phyloP scores from a whole-genome alignment of 352 stramenopile genomes.

The Pythium coloratum region DNA sequence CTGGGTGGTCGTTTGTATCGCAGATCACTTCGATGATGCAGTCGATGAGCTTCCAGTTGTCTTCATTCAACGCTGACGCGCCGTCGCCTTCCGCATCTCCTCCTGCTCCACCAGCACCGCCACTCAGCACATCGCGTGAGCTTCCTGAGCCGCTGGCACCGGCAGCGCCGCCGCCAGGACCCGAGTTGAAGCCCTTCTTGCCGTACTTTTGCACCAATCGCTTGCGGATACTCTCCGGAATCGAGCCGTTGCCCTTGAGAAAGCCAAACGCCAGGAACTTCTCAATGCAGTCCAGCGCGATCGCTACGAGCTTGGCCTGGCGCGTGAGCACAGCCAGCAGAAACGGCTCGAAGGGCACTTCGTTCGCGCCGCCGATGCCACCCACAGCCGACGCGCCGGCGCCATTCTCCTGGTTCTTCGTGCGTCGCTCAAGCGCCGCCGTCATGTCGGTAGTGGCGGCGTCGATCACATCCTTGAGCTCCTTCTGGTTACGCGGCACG shows the following conservation, averaged over 20 bases:
- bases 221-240: constrained; percentile 63
- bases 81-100: constrained; percentile 23
- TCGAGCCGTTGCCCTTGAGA: constrained; percentile 57
- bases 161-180: constrained; percentile 19
- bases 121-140: constrained; percentile 7
- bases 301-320: constrained; percentile 71
- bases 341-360: constrained; percentile 78
- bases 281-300: constrained; percentile 88
- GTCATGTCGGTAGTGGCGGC: constrained; percentile 48
- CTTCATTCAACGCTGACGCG: constrained; percentile 35
- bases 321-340: constrained; percentile 71
- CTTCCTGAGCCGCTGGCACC: constrained; percentile 8
- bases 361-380: constrained; percentile 31
- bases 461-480: constrained; percentile 73
- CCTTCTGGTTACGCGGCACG: constrained; percentile 67
- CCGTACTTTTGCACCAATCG: constrained; percentile 62
- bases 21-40: constrained; percentile 89
- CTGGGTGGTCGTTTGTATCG: constrained; percentile 88
- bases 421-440: constrained; percentile 34
- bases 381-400: constrained; percentile 15
- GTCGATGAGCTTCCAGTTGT: constrained; percentile 83
- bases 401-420: constrained; percentile 14
- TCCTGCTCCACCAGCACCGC: constrained; percentile 12
- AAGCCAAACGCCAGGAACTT: constrained; percentile 91
- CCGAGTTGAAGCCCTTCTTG: constrained; percentile 20